Evolutionary conservation across 2,329 filamentous ascomycete genomes (phyloP).

Genomic region (Claviceps monticola): DNA sequence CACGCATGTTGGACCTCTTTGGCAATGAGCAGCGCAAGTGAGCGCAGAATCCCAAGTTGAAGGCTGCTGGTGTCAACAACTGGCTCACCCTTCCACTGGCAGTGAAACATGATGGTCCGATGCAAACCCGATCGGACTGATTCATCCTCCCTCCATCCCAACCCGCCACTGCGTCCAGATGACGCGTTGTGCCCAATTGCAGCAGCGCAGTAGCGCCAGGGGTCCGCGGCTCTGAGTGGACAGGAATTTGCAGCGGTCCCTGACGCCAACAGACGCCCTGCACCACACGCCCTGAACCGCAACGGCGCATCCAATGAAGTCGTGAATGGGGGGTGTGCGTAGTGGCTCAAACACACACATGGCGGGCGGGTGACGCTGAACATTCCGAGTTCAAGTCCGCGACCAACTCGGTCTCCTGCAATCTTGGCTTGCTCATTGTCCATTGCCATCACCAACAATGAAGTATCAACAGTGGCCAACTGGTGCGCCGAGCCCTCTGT

Average conservation of each 20-base stretch:
- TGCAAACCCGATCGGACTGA: neutral
- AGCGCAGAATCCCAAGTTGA: neutral
- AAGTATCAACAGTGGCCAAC: no score
- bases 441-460: no score
- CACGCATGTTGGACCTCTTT: neutral
- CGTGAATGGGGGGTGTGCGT: no score
- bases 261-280: neutral
- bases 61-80: no score
- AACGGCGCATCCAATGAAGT: no score
- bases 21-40: neutral
- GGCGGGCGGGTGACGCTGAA: no score
- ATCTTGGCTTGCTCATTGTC: no score
- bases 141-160: neutral
- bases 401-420: no score
- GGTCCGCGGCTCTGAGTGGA: neutral
- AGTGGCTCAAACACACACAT: no score
- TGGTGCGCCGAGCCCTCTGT: no score
- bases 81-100: no score
- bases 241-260: neutral
- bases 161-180: neutral
- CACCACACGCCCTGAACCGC: neutral
- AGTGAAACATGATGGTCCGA: neutral
- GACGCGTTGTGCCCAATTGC: neutral
- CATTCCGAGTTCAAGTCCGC: no score
- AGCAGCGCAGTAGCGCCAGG: constrained; percentile 1